Evolutionary conservation across 176 grass and related monocot species (phyloP).

Genomic region (Oryza australiensis): DNA sequence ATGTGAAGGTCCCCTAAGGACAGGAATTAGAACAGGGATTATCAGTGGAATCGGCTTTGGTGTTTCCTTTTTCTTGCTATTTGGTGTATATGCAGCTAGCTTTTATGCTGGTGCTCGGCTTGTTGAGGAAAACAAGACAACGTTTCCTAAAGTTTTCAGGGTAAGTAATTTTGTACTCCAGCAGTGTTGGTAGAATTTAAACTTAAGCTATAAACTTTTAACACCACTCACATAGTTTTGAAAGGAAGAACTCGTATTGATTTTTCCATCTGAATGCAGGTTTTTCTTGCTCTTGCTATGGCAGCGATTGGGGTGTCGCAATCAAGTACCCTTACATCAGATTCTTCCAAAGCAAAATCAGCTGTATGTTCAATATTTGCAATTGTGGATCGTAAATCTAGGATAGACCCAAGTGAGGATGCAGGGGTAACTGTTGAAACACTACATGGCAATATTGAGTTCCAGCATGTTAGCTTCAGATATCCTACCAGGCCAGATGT

Average conservation of each 20-base stretch:
- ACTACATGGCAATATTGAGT: constrained; percentile 72
- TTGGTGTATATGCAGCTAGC: constrained; percentile 85
- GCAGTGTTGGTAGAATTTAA: neutral
- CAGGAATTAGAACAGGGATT: constrained; percentile 80
- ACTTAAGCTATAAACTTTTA: neutral
- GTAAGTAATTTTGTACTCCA: constrained; percentile 31
- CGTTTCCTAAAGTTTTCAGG: constrained; percentile 92
- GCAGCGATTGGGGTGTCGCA: constrained; percentile 95
- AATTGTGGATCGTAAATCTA: constrained; percentile 87
- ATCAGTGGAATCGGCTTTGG: constrained; percentile 90
- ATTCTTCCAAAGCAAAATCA: constrained; percentile 88
- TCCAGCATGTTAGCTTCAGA: constrained; percentile 85
- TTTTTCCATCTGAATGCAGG: constrained; percentile 44
- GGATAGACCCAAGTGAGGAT: constrained; percentile 85
- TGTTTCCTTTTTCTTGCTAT: constrained; percentile 93
- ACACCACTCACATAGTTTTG: neutral
- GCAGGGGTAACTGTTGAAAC: constrained; percentile 63
- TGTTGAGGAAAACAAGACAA: constrained; percentile 74
- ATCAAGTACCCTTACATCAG: constrained; percentile 88
- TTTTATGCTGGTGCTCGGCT: constrained; percentile 96
- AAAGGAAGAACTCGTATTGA: constrained; percentile 5
- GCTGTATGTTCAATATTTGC: constrained; percentile 87
- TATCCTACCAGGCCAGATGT: constrained; percentile 89
- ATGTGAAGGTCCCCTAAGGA: constrained; percentile 71
- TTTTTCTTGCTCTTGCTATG: constrained; percentile 97